These are phyloP conservation scores for Schwanniomyces yamadae DNA, from an alignment of 805 yeast species.

Conservation along the genomic window DNA sequence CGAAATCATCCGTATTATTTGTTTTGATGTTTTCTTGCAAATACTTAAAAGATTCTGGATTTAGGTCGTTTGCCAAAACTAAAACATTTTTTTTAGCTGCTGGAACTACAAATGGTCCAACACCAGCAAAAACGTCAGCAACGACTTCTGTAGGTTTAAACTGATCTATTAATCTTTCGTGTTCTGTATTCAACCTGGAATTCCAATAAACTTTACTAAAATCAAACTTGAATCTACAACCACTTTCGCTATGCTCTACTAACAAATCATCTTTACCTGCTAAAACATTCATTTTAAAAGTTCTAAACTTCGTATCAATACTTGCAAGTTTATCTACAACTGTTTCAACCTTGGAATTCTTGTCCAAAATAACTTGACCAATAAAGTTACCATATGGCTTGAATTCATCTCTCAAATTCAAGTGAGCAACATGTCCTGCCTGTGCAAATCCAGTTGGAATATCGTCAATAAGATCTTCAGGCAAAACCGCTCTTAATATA, in stretches of 20 bases:
- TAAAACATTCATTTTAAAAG: slow-evolving; percentile 88
- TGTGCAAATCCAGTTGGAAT: slow-evolving; percentile 88
- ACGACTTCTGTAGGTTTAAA: slow-evolving; percentile 71
- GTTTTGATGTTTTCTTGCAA: slow-evolving; percentile 59
- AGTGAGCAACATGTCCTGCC: slow-evolving; percentile 94
- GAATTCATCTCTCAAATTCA: slow-evolving; percentile 80
- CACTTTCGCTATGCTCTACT: slow-evolving; percentile 86
- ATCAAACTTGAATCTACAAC: slow-evolving; percentile 82
- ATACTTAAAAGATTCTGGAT: slow-evolving; percentile 79
- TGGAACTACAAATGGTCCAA: slow-evolving; percentile 97
- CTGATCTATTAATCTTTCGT: slow-evolving; percentile 68
- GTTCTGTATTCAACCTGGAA: slow-evolving; percentile 91
- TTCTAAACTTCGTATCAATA: slow-evolving; percentile 84
- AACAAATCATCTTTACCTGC: slow-evolving; percentile 78
- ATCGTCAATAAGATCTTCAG: slow-evolving; percentile 65
- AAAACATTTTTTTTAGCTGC: slow-evolving; percentile 82
- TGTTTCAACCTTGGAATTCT: slow-evolving; percentile 75
- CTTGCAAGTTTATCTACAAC: slow-evolving; percentile 91
- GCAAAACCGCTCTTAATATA: slow-evolving; percentile 72
- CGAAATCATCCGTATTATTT: slow-evolving; percentile 64
- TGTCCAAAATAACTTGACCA: slow-evolving; percentile 88
- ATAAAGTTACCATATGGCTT: slow-evolving; percentile 78
- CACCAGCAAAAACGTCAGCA: slow-evolving; percentile 97
- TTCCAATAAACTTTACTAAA: slow-evolving; percentile 97
- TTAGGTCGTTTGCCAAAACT: slow-evolving; percentile 89